phyloP scores from a whole-genome alignment of 2,329 filamentous ascomycete species.

The Ophiostoma quercus region DNA sequence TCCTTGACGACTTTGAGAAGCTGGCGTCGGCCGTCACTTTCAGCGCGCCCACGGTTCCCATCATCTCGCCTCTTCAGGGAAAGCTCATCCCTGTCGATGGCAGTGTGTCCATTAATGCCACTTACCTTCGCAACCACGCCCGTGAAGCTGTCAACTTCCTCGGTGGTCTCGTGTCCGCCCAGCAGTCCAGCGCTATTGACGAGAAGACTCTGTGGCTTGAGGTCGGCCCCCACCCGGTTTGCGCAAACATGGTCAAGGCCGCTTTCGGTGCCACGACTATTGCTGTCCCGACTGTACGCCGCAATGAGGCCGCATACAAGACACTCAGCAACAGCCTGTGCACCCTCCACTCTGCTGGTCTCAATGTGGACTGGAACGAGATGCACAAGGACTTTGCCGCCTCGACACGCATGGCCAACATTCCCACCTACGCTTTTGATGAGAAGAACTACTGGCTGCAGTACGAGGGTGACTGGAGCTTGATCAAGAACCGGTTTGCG shows the following conservation, averaged over 20 bases:
- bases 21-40: conserved; percentile 36
- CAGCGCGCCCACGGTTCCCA: conserved; percentile 41
- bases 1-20: conserved; percentile 53
- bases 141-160: conserved; percentile 66
- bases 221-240: conserved; percentile 68
- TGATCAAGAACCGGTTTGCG: conserved; percentile 61
- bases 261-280: conserved; percentile 51
- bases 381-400: conserved; percentile 51
- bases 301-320: conserved; percentile 59
- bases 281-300: conserved; percentile 56
- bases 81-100: conserved; percentile 49
- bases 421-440: conserved; percentile 68
- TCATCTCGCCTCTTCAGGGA: conserved; percentile 64
- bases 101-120: conserved; percentile 46
- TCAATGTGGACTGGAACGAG: conserved; percentile 65
- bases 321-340: conserved; percentile 55
- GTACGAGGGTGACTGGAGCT: conserved; percentile 63
- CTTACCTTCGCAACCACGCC: conserved; percentile 60
- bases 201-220: conserved; percentile 67
- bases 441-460: conserved; percentile 65
- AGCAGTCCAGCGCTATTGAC: conserved; percentile 54
- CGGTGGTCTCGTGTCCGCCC: conserved; percentile 54
- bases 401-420: conserved; percentile 47
- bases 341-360: conserved; percentile 55
- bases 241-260: conserved; percentile 62